Evolutionary conservation across 805 yeast species (phyloP).

Genomic region (Candida stauntonica): DNA sequence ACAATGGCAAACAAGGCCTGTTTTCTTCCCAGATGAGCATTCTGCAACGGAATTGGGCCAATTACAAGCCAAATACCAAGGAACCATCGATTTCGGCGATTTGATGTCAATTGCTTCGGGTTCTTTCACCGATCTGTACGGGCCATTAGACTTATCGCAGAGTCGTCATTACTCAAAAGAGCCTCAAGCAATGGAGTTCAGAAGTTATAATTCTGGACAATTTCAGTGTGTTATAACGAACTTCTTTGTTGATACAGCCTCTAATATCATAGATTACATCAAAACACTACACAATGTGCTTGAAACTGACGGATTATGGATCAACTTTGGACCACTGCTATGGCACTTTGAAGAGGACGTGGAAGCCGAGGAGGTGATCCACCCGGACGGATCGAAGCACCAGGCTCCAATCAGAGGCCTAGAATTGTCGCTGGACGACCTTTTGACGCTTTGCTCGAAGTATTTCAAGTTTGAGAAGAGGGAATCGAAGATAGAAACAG

Average conservation of each 20-base stretch:
- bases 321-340: constrained; percentile 62
- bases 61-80: constrained; percentile 32
- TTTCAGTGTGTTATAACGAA: constrained; percentile 50
- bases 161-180: constrained; percentile 26
- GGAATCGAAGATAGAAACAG: constrained; percentile 41
- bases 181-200: constrained; percentile 37
- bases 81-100: constrained; percentile 40
- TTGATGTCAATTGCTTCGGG: constrained; percentile 73
- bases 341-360: constrained; percentile 67
- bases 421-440: constrained; percentile 55
- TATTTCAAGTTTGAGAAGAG: constrained; percentile 42
- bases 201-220: constrained; percentile 33
- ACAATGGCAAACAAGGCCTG: constrained; percentile 44
- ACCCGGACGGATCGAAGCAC: constrained; percentile 22
- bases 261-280: constrained; percentile 54
- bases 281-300: constrained; percentile 44
- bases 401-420: constrained; percentile 45
- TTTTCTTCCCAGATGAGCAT: constrained; percentile 49
- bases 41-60: constrained; percentile 36
- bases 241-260: constrained; percentile 62
- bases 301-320: constrained; percentile 47
- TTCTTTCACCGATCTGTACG: constrained; percentile 64
- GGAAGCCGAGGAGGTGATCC: constrained; percentile 23
- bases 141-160: constrained; percentile 33
- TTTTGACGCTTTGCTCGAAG: constrained; percentile 46